Conservation (phyloP, 352 stramenopile genomes). For the Blastocystis sp. region DNA sequence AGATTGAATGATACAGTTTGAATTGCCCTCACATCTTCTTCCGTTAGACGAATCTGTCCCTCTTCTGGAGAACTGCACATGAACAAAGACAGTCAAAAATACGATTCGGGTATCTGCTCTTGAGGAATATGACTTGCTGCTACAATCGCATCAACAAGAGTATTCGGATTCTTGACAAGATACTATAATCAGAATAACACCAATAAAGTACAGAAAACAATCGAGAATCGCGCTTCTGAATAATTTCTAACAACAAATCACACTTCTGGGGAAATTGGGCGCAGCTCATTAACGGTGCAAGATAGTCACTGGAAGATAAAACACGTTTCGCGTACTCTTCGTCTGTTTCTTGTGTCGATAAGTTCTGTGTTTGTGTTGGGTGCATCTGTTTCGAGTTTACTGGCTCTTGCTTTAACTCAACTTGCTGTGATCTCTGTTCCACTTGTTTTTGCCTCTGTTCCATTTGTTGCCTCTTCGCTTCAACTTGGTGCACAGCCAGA, state of each 20-base stretch:
- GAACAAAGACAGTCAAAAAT: neutral
- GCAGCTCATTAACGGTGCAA: neutral
- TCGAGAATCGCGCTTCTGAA: neutral
- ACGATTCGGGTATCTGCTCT: neutral
- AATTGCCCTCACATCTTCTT: slow-evolving; percentile 79
- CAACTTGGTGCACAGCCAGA: neutral
- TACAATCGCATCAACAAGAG: slow-evolving; percentile 8
- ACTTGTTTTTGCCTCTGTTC: neutral
- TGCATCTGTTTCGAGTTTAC: neutral
- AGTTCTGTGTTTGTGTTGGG: neutral
- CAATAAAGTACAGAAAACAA: neutral
- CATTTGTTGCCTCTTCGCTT: neutral
- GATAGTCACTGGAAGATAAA: neutral
- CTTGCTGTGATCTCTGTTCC: neutral
- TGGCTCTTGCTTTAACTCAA: neutral
- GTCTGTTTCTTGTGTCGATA: neutral
- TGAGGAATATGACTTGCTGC: neutral
- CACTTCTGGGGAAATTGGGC: neutral
- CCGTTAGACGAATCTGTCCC: slow-evolving; percentile 75
- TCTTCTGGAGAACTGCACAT: neutral
- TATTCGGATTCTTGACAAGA: neutral
- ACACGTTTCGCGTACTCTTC: neutral
- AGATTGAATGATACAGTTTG: slow-evolving; percentile 66
- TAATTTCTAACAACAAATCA: neutral
- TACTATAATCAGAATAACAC: neutral